Base-by-base conservation (phyloP, 2,329 filamentous ascomycete species). In the Exutisphaerella laricina region DNA sequence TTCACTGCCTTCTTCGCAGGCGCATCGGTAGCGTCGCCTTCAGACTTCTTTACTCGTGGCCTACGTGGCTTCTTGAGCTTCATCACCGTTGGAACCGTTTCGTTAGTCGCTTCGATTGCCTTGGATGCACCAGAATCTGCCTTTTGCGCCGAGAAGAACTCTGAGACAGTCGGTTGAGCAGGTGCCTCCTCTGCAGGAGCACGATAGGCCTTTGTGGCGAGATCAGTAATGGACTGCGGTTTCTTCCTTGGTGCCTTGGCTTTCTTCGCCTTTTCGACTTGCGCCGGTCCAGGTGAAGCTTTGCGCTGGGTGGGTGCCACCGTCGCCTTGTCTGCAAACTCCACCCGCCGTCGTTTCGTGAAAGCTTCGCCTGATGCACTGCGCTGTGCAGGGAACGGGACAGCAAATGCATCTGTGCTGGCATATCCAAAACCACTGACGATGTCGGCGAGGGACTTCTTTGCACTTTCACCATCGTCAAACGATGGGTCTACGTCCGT, bases 191-290 rank as follows among this genome's bases (percentile, higher is more conserved):
- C 51, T 32, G 53, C 21, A 39, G 71, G 61, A 3, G 63, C 59
- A 17, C 67, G 61, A 58, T 89, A 92, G 4, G 79, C 78, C 9
- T 85, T 82, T 1, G 82, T 90, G 8, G 86, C 85, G 37, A 85
- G 67, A 29, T 80, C 85, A 0, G 88, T 94, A 43, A 94, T 82
- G 0, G 87, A 94, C 29, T 79, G 79, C 0, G 80, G 66, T 61
- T 84, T 89, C 65, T 85, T 88, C 62, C 78, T 80, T 3, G 73
- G 66, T 4, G 70, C 32, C 37, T 54, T 57, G 28, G 45, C 51
- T 34, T 57, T 61, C 66, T 20, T 70, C 56, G 42, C 59, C 56
- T 47, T 63, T 50, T 41, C 55, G 52, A 22, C 51, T 28, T 29
- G 13, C 14, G 41, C 20, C 18, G 35, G 29, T 13, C 29, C 17